Conservation (phyloP, 2,329 filamentous ascomycete species). For the Pestalotiopsis sp. region DNA sequence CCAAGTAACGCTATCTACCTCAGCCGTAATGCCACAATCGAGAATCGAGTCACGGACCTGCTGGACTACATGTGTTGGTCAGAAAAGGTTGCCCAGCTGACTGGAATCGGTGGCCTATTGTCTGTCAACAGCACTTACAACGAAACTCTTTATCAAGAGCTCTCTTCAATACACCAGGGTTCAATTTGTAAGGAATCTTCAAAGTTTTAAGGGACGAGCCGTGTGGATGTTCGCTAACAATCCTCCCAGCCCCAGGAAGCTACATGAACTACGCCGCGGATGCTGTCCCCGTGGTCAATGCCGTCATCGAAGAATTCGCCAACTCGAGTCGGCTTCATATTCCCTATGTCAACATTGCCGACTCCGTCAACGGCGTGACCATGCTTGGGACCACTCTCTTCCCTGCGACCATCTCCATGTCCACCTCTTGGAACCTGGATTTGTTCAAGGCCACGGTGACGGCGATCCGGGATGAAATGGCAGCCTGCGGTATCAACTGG, state of each 20-base stretch:
- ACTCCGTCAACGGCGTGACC: constrained; percentile 33
- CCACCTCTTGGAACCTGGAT: constrained; percentile 32
- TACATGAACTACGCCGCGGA: constrained; percentile 32
- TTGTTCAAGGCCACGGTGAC: constrained; percentile 30
- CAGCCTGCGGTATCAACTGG: constrained; percentile 35
- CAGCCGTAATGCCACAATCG: background rate
- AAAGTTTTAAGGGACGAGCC: background rate
- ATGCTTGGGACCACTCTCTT: constrained; percentile 35
- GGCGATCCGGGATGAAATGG: constrained; percentile 34
- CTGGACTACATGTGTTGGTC: constrained; percentile 20
- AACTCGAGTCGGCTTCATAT: constrained; percentile 24
- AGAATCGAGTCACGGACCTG: constrained; percentile 8
- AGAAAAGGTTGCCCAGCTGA: constrained; percentile 22
- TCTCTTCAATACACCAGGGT: background rate
- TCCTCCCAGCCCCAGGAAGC: constrained; percentile 27
- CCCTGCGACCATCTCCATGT: constrained; percentile 32
- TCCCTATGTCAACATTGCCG: constrained; percentile 28
- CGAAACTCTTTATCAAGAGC: background rate
- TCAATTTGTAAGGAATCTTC: background rate
- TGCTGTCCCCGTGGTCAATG: constrained; percentile 29
- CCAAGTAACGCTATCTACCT: background rate
- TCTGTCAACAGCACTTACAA: background rate
- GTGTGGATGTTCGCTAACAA: background rate
- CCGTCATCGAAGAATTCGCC: constrained; percentile 23
- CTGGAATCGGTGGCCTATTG: constrained; percentile 17